Conservation (phyloP, 108 stramenopile genomes). For the Fragilariopsis cylindrus region DNA sequence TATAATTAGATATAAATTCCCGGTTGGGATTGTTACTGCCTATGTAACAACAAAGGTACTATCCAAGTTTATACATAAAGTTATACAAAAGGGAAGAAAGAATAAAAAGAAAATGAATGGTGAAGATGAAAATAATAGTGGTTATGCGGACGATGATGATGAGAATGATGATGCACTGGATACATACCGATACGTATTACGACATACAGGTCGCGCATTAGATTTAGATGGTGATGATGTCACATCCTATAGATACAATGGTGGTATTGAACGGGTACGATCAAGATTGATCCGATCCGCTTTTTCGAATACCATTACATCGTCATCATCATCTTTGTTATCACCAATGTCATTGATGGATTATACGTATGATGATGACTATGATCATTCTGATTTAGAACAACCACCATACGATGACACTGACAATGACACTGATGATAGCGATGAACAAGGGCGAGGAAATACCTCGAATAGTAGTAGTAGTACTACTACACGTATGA, state of each 20-base stretch:
- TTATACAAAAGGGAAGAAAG: conserved; percentile 38
- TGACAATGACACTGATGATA: not conserved
- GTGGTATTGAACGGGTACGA: conserved; percentile 67
- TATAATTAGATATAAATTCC: conserved; percentile 60
- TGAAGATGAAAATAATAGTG: conserved; percentile 5
- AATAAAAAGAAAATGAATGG: conserved; percentile 23
- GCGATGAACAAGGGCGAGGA: not conserved
- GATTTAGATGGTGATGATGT: conserved; percentile 65
- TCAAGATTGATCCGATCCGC: conserved; percentile 32
- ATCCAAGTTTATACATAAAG: conserved; percentile 13
- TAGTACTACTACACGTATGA: too few relatives aligned
- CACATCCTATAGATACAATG: conserved; percentile 45
- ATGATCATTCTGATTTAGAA: too few relatives aligned
- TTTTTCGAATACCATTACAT: not conserved
- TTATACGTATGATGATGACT: too few relatives aligned
- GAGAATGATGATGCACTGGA: conserved; percentile 32
- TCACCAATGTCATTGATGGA: too few relatives aligned
- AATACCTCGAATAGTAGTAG: not conserved
- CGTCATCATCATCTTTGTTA: too few relatives aligned
- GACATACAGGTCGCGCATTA: conserved; percentile 50
- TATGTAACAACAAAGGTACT: conserved; percentile 36
- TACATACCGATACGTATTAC: not conserved
- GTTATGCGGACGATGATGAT: not conserved
- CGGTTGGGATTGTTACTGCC: conserved; percentile 65
- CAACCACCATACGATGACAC: too few relatives aligned